Evolutionary conservation across 73 alveolate genomes (phyloP), one percentile per base, ranked within the genome.

Genomic region (Effrenium voratum): DNA sequence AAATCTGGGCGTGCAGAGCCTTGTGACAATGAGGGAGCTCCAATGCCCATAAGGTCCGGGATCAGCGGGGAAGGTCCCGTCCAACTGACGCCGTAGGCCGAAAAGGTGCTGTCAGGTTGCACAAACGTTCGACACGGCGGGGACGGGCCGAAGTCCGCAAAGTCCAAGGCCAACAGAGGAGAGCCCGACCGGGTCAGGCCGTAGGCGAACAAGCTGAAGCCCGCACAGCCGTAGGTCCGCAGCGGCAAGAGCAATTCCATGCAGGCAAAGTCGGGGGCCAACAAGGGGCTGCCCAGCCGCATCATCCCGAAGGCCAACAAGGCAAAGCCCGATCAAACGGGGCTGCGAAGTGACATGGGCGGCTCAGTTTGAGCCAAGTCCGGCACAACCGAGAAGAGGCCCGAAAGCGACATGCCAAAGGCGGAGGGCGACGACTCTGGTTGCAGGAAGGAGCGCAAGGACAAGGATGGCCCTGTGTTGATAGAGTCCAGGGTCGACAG

Each of bases 351-450:
- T 85, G 36, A 43, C 80, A 79, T 40, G 32, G 59, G 59, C n/a
- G 44, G 40, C 6, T 66, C 98, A 32, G 70, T 38, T 12, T 40
- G 49, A 30, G 75, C 66, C 49, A 36, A 36, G 32, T 68, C 98
- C 52, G 34, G 72, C 75, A 59, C 84, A 6, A 41, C 44, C 98
- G 57, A 5, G 55, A 41, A 36, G 28, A 63, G 10, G 15, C 24
- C 98, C n/a, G 22, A 47, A n/a, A 55, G 84, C 2, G 93, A 32
- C 70, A 93, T n/a, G 3, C 98, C 98, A 44, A 15, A 93, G 66
- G 47, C 38, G 66, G 44, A 28, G 66, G 38, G 16, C 10, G 45
- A 26, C 6, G 38, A 76, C 52, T 66, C 98, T 45, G 50, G 34
- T 0, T 34, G 38, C 43, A 57, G 16, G 34, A 38, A 43, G 79